Base-by-base conservation (phyloP, 768 basidiomycete genomes). In the Termitomyces bulborhizus region DNA sequence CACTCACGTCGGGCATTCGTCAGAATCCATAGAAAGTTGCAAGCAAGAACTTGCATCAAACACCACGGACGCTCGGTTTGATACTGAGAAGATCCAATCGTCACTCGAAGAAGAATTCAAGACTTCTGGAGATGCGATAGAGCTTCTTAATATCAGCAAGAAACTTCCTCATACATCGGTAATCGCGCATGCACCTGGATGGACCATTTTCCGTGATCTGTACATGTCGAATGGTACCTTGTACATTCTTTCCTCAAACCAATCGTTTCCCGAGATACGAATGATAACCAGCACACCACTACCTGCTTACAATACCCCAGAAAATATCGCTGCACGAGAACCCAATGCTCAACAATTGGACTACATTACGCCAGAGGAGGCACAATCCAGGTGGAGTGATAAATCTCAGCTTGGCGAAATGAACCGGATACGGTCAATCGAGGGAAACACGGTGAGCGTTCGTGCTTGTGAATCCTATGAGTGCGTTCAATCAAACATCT, bases 141-240 rank as follows among this genome's bases (percentile, higher is more conserved):
- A n/a, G 45, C 18, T 42, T 41, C 8, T 41, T 21, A 15, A 15
- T 29, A 7, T 62, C n/a, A 56, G 50, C 26, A 36, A 52, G 6
- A 49, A 57, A 16, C 53, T 87, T 3, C 82, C 82, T 0, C 70
- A 75, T 45, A 88, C 87, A 0, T 71, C 76, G 13, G 63, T 90
- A 31, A 67, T 83, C 13, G 75, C 81, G 24, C 88, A 90, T 54
- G 85, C 84, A 4, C 85, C 85, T 29, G 91, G 92, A 39, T 94
- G 92, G 90, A 93, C 93, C 0, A 70, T 93, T 32, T 91, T 90
- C 68, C 78, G 79, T 27, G 85, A 93, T 66, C 66, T 95, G 4
- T 95, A 95, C 77, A 81, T 93, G 83, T 81, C 84, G 46, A 88
- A 92, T 59, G 89, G 88, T 8, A 92, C 90, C 0, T 77, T 93